phyloP scores from a whole-genome alignment of 176 grass and related monocot species.

The Olyra latifolia region DNA sequence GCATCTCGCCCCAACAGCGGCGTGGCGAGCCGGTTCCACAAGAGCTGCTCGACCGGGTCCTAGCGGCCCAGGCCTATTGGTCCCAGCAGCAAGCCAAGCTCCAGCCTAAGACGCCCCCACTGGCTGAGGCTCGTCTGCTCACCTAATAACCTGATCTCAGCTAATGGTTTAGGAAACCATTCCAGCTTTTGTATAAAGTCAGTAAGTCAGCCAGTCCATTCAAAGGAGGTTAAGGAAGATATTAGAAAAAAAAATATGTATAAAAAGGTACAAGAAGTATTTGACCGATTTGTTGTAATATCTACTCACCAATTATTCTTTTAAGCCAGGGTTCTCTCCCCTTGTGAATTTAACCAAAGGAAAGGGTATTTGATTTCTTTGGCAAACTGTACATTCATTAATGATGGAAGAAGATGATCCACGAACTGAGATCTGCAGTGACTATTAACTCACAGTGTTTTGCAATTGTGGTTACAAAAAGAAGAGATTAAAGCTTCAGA shows the following conservation, averaged over 20 bases:
- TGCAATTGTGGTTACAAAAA: conserved; percentile 46
- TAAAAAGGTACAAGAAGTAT: conserved; percentile 78
- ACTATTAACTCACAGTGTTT: conserved; percentile 55
- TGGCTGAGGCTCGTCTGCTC: conserved; percentile 68
- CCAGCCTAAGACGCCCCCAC: conserved; percentile 69
- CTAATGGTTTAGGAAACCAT: conserved; percentile 49
- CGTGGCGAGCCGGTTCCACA: conserved; percentile 94
- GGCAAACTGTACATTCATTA: conserved; percentile 68
- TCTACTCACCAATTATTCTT: conserved; percentile 88
- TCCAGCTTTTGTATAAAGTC: conserved; percentile 67
- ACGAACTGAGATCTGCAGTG: conserved; percentile 68
- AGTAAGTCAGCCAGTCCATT: conserved; percentile 57
- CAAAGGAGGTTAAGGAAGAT: conserved; percentile 60
- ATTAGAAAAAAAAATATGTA: conserved; percentile 57
- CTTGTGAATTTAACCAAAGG: conserved; percentile 83
- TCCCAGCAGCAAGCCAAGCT: conserved; percentile 95
- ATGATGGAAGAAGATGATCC: conserved; percentile 52
- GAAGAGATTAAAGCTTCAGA: conserved; percentile 47
- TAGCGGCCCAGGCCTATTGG: conserved; percentile 86
- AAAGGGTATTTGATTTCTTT: conserved; percentile 55
- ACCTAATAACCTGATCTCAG: conserved; percentile 53
- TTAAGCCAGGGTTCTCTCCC: conserved; percentile 69
- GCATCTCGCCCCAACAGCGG: conserved; percentile 92
- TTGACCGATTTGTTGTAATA: conserved; percentile 92
- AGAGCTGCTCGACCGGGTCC: conserved; percentile 88